Percentiles rank a stretch among this genome's conserved stretches.
Conservation (phyloP, 768 basidiomycete genomes). For the Cyclocybe aegerita region DNA sequence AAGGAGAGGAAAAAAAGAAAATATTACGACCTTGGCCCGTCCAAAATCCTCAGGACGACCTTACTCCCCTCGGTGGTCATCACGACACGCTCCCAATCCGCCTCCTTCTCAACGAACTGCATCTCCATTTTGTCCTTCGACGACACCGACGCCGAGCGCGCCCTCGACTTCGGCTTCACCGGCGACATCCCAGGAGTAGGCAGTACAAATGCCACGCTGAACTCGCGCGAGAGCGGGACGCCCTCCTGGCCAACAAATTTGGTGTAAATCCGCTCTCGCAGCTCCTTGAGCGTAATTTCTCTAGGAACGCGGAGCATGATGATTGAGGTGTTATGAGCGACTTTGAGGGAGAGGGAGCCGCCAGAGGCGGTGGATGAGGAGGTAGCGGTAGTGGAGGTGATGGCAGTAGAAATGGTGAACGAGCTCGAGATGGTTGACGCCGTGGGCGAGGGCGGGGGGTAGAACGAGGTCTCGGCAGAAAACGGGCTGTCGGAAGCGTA, state of each 20-base stretch:
- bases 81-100: constrained; percentile 54
- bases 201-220: constrained; percentile 53
- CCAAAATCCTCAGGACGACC: constrained; percentile 53
- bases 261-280: constrained; percentile 56
- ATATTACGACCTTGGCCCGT: constrained; percentile 16
- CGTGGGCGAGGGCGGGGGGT: constrained; percentile 33
- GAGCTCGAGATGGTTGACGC: constrained; percentile 24
- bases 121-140: constrained; percentile 28
- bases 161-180: constrained; percentile 23
- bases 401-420: constrained; percentile 22
- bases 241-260: constrained; percentile 68
- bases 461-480: constrained; percentile 14
- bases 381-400: constrained; percentile 29
- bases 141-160: constrained; percentile 31
- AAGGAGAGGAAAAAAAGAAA: not conserved
- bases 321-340: constrained; percentile 56
- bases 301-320: constrained; percentile 56
- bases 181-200: constrained; percentile 20
- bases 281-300: constrained; percentile 41
- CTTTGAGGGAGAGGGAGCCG: constrained; percentile 57
- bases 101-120: constrained; percentile 48
- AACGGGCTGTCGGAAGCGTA: not conserved
- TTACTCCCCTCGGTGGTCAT: constrained; percentile 41
- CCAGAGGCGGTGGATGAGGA: constrained; percentile 26
- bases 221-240: constrained; percentile 47